These are phyloP conservation scores for Cladophialophora yegresii DNA, from an alignment of 2,329 filamentous ascomycete genomes.

Conservation along the genomic window DNA sequence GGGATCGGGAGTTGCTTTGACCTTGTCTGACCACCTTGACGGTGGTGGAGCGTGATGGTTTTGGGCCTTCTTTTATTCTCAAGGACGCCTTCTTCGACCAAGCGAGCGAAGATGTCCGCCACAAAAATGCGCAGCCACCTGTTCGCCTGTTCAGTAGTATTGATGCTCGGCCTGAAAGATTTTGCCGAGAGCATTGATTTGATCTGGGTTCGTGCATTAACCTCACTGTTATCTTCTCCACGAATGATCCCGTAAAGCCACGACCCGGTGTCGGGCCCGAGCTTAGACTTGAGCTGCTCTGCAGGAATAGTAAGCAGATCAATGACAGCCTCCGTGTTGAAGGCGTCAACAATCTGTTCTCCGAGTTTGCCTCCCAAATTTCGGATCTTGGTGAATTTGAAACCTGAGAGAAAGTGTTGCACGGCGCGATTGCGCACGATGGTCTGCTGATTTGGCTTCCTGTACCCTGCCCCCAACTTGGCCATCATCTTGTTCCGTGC, in stretches of 20 bases:
- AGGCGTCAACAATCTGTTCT: slow-evolving; percentile 77
- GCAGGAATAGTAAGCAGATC: slow-evolving; percentile 73
- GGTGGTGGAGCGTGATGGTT: slow-evolving; percentile 81
- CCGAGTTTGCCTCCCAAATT: slow-evolving; percentile 95
- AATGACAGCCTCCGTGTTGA: slow-evolving; percentile 75
- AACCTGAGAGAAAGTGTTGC: slow-evolving; percentile 73
- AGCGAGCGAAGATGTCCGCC: slow-evolving; percentile 83
- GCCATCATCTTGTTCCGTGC: slow-evolving; percentile 92
- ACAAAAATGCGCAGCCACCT: slow-evolving; percentile 90
- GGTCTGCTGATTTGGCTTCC: slow-evolving; percentile 93
- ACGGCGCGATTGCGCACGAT: slow-evolving; percentile 86
- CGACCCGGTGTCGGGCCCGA: slow-evolving; percentile 79
- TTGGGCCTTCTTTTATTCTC: slow-evolving; percentile 85
- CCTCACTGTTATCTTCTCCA: slow-evolving; percentile 82
- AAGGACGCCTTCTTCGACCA: slow-evolving; percentile 86
- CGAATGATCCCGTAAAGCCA: slow-evolving; percentile 86
- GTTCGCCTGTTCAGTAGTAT: slow-evolving; percentile 71
- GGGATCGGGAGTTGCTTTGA: slow-evolving; percentile 78
- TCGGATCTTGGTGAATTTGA: slow-evolving; percentile 93
- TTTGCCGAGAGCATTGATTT: slow-evolving; percentile 98
- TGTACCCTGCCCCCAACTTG: slow-evolving; percentile 86
- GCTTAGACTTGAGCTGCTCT: slow-evolving; percentile 72
- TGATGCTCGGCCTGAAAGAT: slow-evolving; percentile 84
- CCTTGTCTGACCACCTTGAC: slow-evolving; percentile 70
- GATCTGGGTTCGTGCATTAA: slow-evolving; percentile 87